phyloP scores from a whole-genome alignment of 768 basidiomycete genomes.

The Amanita brunnescens region DNA sequence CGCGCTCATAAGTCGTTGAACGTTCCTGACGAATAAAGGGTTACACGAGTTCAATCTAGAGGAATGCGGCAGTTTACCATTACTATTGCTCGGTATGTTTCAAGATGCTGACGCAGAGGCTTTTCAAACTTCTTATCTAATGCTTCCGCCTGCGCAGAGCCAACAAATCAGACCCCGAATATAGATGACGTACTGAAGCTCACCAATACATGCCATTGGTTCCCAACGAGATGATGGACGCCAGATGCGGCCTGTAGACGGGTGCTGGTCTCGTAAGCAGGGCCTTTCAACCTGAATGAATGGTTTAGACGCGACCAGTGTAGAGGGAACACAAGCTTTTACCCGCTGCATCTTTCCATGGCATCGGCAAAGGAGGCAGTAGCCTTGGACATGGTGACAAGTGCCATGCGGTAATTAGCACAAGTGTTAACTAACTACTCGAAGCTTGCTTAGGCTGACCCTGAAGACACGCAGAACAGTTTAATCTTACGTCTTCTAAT shows the following conservation, averaged over 20 bases:
- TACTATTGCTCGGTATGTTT: conserved; percentile 67
- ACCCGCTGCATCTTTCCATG: conserved; percentile 80
- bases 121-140: conserved; percentile 85
- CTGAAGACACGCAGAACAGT: conserved; percentile 1
- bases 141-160: conserved; percentile 56
- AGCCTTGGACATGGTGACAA: conserved; percentile 73
- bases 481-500: conserved; percentile 64
- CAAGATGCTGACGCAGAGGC: conserved; percentile 78
- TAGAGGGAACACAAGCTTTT: conserved; percentile 18
- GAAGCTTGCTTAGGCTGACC: not conserved
- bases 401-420: conserved; percentile 71
- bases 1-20: conserved; percentile 73
- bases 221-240: conserved; percentile 84
- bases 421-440: conserved; percentile 66
- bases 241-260: conserved; percentile 82
- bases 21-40: conserved; percentile 49
- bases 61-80: conserved; percentile 32
- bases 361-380: conserved; percentile 83
- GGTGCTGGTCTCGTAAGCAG: conserved; percentile 71
- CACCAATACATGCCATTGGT: conserved; percentile 89
- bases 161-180: conserved; percentile 5
- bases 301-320: not conserved
- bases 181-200: conserved; percentile 18
- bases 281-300: conserved; percentile 57
- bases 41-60: not conserved